Evolutionary conservation across 2,329 filamentous ascomycete species (phyloP).

Genomic region (Colletotrichum siamense): DNA sequence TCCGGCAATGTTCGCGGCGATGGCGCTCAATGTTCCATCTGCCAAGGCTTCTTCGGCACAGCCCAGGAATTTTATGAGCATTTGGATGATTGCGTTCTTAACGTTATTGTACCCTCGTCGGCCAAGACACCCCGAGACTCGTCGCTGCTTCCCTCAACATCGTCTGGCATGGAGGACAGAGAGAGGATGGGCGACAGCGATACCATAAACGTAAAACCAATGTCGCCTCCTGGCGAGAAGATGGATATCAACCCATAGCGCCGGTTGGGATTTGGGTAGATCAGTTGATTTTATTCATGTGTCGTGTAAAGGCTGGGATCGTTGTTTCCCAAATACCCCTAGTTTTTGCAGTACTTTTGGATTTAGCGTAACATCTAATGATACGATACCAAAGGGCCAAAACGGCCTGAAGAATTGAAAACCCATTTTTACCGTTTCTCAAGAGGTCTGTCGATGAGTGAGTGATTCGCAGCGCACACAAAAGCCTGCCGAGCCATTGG

Average conservation of each 20-base stretch:
- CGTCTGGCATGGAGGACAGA: constrained; percentile 1
- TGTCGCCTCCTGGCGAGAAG: constrained; percentile 11
- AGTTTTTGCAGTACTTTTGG: neutral
- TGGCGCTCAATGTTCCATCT: constrained; percentile 90
- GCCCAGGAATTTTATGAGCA: constrained; percentile 98
- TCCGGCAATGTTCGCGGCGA: constrained; percentile 37
- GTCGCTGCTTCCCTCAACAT: neutral
- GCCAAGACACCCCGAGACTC: constrained; percentile 15
- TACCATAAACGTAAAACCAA: neutral
- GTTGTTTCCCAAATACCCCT: constrained; percentile 11
- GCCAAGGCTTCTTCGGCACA: constrained; percentile 77
- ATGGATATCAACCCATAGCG: constrained; percentile 20
- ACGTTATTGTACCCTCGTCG: constrained; percentile 57
- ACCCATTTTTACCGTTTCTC: neutral
- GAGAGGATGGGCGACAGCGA: constrained; percentile 2
- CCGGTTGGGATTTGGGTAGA: neutral
- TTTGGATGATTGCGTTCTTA: constrained; percentile 72
- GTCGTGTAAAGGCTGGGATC: constrained; percentile 1
- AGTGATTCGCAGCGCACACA: neutral
- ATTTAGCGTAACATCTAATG: constrained; percentile 4
- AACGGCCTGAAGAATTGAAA: neutral
- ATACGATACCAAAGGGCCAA: constrained; percentile 1
- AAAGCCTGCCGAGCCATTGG: neutral
- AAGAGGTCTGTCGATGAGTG: neutral
- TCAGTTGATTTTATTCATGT: neutral